phyloP scores from a whole-genome alignment of 2,329 filamentous ascomycete species.

The Leptoxyphium fumago region DNA sequence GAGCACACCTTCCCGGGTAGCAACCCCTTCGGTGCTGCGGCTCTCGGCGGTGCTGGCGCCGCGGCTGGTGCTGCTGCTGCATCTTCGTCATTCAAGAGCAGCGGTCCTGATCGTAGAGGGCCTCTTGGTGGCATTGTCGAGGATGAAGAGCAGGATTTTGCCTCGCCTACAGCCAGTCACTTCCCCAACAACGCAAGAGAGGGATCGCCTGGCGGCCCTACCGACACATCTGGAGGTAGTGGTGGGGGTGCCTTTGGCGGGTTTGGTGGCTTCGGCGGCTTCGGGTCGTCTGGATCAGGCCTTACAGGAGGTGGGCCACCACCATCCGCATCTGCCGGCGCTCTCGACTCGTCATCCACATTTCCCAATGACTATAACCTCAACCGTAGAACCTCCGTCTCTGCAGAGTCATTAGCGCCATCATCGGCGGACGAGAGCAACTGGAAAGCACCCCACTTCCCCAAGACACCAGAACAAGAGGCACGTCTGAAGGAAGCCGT shows the following conservation, averaged over 20 bases:
- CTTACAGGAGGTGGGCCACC: constrained; percentile 20
- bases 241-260: constrained; percentile 5
- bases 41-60: constrained; percentile 3
- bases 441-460: constrained; percentile 76
- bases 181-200: constrained; percentile 33
- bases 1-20: constrained; percentile 61
- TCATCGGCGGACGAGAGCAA: constrained; percentile 69
- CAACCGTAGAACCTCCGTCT: constrained; percentile 85
- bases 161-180: constrained; percentile 50
- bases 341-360: constrained; percentile 42
- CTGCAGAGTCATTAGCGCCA: constrained; percentile 89
- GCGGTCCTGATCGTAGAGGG: constrained; percentile 28
- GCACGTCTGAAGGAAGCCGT: constrained; percentile 68
- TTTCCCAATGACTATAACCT: constrained; percentile 92
- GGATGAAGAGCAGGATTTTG: constrained; percentile 63
- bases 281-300: constrained; percentile 6
- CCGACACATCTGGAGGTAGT: constrained; percentile 13
- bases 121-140: constrained; percentile 53
- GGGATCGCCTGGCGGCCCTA: constrained; percentile 28
- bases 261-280: constrained; percentile 23
- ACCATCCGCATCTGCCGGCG: constrained; percentile 27
- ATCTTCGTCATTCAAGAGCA: constrained; percentile 9
- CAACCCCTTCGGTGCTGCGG: constrained; percentile 54
- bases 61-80: constrained; percentile 4
- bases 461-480: constrained; percentile 71